Evolutionary conservation across 2,329 filamentous ascomycete species (phyloP).

Genomic region (Hypoxylon sp.): DNA sequence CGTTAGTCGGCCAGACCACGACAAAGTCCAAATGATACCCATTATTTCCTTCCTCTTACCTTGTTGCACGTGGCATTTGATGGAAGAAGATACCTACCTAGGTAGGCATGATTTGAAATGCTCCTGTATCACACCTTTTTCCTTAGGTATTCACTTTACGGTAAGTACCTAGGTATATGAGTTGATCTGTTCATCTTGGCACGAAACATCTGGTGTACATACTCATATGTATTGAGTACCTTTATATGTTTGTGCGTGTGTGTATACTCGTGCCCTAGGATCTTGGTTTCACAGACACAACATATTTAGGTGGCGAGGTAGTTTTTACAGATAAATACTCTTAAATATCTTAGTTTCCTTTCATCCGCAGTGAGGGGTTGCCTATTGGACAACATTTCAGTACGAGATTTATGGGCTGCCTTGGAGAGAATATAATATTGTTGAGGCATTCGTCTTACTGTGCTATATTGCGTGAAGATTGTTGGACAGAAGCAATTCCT

Average conservation of each 20-base stretch:
- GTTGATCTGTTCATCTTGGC: background rate
- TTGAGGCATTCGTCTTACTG: background rate
- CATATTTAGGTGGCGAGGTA: too few species aligned
- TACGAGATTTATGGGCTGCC: background rate
- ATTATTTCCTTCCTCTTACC: background rate
- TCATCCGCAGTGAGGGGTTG: too few species aligned
- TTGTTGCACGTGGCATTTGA: background rate
- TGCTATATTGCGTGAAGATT: background rate
- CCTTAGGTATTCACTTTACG: too few species aligned
- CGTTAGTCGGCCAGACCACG: background rate
- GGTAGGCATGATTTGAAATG: background rate
- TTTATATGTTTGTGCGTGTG: background rate
- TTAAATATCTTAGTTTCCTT: too few species aligned
- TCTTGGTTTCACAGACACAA: background rate
- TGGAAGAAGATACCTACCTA: background rate
- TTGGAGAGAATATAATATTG: background rate
- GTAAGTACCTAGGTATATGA: too few species aligned
- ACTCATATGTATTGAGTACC: too few species aligned
- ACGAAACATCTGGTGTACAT: too few species aligned
- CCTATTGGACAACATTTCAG: background rate
- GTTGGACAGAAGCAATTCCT: background rate
- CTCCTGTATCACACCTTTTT: background rate
- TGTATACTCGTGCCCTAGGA: background rate
- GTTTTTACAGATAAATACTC: too few species aligned
- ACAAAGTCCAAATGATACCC: background rate